A percentile compares a stretch with the other conserved stretches of the same genome.
These are phyloP conservation scores for Hanseniaspora clermontiae DNA, from an alignment of 805 yeast genomes.

Conservation along the genomic window DNA sequence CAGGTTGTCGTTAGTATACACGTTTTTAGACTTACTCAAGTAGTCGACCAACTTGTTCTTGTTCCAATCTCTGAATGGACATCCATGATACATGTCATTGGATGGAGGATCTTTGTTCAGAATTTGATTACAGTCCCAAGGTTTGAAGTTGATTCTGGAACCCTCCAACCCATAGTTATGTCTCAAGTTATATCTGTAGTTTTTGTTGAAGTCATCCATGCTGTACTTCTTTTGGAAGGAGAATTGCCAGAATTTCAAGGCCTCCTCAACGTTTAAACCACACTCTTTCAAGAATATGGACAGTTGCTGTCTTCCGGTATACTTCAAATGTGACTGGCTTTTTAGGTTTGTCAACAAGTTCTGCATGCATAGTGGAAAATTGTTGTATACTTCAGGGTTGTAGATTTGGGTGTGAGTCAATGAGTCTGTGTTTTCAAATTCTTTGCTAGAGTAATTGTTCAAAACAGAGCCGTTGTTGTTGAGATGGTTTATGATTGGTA, in stretches of 20 bases:
- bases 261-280: slow-evolving; percentile 79
- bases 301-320: slow-evolving; percentile 74
- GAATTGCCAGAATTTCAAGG: slow-evolving; percentile 68
- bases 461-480: slow-evolving; percentile 54
- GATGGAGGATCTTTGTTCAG: slow-evolving; percentile 58
- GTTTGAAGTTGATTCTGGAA: slow-evolving; percentile 68
- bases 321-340: slow-evolving; percentile 59
- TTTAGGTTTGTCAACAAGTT: slow-evolving; percentile 51
- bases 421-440: slow-evolving; percentile 29
- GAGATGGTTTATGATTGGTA: slow-evolving; percentile 71
- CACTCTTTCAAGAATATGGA: slow-evolving; percentile 77
- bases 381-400: slow-evolving; percentile 40
- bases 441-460: slow-evolving; percentile 33
- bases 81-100: slow-evolving; percentile 69
- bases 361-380: slow-evolving; percentile 73
- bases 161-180: slow-evolving; percentile 92
- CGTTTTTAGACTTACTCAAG: slow-evolving; percentile 41
- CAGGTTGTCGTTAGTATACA: slow-evolving; percentile 45
- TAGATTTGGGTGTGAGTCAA: slow-evolving; percentile 53
- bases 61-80: slow-evolving; percentile 74
- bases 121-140: slow-evolving; percentile 74
- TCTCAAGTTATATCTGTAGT: slow-evolving; percentile 75
- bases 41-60: slow-evolving; percentile 48
- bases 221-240: slow-evolving; percentile 56
- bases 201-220: slow-evolving; percentile 69